phyloP scores from a whole-genome alignment of 768 basidiomycete genomes.

The Dacryopinax primogenitus region DNA sequence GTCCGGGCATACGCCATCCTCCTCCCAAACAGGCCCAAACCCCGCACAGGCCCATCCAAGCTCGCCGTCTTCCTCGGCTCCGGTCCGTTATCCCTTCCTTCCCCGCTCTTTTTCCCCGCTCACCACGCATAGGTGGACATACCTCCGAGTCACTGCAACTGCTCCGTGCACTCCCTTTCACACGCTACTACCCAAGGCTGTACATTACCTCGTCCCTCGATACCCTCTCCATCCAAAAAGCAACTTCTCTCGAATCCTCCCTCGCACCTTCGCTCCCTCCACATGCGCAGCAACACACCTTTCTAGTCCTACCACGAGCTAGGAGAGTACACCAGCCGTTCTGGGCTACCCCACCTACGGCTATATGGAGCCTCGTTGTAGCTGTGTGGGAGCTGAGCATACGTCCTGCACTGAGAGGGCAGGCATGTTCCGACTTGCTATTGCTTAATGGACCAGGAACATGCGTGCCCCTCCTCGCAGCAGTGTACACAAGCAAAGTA shows the following conservation, averaged over 20 bases:
- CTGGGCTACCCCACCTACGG: slow-evolving; percentile 53
- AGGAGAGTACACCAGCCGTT: slow-evolving; percentile 73
- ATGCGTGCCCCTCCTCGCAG: slow-evolving; percentile 63
- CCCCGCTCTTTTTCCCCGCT: slow-evolving; percentile 10
- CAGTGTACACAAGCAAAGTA: slow-evolving; percentile 47
- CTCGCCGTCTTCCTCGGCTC: slow-evolving; percentile 89
- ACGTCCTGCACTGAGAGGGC: slow-evolving; percentile 32
- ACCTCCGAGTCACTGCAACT: slow-evolving; percentile 75
- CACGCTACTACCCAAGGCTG: slow-evolving; percentile 58
- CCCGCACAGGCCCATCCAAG: slow-evolving; percentile 27
- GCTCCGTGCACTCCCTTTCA: slow-evolving; percentile 56
- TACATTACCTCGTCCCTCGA: slow-evolving; percentile 82
- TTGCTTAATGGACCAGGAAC: slow-evolving; percentile 94
- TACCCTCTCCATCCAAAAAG: slow-evolving; percentile 59
- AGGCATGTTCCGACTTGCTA: slow-evolving; percentile 54
- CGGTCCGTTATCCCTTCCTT: slow-evolving; percentile 37
- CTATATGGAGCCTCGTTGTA: slow-evolving; percentile 43
- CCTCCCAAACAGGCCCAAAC: background rate
- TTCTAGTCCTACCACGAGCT: slow-evolving; percentile 72
- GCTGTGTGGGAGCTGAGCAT: slow-evolving; percentile 53
- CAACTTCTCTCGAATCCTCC: slow-evolving; percentile 44
- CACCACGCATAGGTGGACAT: slow-evolving; percentile 61
- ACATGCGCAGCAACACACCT: slow-evolving; percentile 28
- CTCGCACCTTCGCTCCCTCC: slow-evolving; percentile 20
- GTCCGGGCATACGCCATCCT: slow-evolving; percentile 10